These are phyloP conservation scores for Torulaspora gathmanii DNA, from an alignment of 805 yeast genomes.

Conservation along the genomic window DNA sequence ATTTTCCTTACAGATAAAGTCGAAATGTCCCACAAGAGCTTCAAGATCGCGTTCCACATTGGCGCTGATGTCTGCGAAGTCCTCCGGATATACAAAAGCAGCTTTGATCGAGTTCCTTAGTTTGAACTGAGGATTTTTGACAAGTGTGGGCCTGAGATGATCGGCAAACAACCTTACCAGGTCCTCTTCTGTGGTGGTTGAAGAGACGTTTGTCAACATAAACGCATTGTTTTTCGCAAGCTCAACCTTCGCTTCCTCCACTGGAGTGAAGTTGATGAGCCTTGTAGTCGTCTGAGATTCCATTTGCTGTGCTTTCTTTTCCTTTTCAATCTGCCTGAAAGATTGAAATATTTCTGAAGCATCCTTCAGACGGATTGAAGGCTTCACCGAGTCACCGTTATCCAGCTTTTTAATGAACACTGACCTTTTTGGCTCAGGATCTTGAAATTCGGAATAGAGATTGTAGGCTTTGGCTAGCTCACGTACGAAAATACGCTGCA, in stretches of 20 bases:
- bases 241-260: slow-evolving; percentile 24
- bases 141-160: slow-evolving; percentile 28
- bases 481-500: slow-evolving; percentile 68
- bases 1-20: slow-evolving; percentile 23
- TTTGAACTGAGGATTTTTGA: slow-evolving; percentile 26
- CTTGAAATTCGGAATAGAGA: slow-evolving; percentile 68
- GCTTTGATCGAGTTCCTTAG: slow-evolving; percentile 8
- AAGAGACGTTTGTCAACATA: slow-evolving; percentile 47
- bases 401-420: slow-evolving; percentile 50
- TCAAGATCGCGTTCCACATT: slow-evolving; percentile 44
- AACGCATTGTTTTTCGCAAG: slow-evolving; percentile 47
- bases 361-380: slow-evolving; percentile 25
- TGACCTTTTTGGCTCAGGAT: slow-evolving; percentile 71
- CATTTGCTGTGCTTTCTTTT: slow-evolving; percentile 29
- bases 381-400: slow-evolving; percentile 25
- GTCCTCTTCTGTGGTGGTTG: slow-evolving; percentile 48
- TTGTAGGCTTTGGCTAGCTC: slow-evolving; percentile 56
- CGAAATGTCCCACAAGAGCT: slow-evolving; percentile 37
- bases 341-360: slow-evolving; percentile 45
- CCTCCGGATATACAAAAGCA: slow-evolving; percentile 32
- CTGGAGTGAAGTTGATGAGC: slow-evolving; percentile 25
- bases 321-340: slow-evolving; percentile 34
- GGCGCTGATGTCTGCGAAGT: slow-evolving; percentile 34
- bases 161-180: slow-evolving; percentile 37
- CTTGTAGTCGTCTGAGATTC: slow-evolving; percentile 26